Evolutionary conservation across 2,329 filamentous ascomycete genomes (phyloP), one percentile per base, ranked within the genome.

Genomic region (Colletotrichum coccodes): DNA sequence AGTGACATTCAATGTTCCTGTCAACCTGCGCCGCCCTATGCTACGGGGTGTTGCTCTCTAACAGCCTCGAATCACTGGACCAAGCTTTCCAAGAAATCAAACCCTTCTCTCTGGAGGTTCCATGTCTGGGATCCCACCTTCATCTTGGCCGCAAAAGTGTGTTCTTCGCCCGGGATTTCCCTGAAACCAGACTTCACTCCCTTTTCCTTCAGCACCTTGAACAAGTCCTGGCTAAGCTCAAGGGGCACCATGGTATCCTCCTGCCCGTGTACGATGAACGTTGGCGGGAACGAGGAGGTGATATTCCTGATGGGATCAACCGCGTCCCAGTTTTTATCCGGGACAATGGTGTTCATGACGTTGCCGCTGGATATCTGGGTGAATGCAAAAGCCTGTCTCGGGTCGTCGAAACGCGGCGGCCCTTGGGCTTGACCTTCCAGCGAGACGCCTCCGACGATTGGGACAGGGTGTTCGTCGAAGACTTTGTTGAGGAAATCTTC

Each of bases 101-200:
- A 83, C 6, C 81, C 81, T 67, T 75, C 54, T 30, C 77, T 73
- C 72, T 83, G 80, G 40, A 80, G 65, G 47, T 77, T 70, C 76
- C 76, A 78, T 0, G 77, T 78, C 40, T 59, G 60, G 1, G 76
- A 77, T 1, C 80, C 81, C 61, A 81, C 79, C 66, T 77, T 67
- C 81, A 84, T 84, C 66, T 74, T 79, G 3, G 76, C 78, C 0
- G 79, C 79, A 75, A 83, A 84, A 2, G 80, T 83, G 70, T 83
- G 82, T n/a, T 76, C 79, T 65, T 83, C 82, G 5, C 74, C 79
- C 0, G 78, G 78, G 8, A 83, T 76, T 64, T 80, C 79, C 11
- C 74, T 72, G 73, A 82, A 73, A 5, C 74, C 79, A 70, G 79
- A 79, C 34, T 73, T 61, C 0, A 83, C 78, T 6, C 76, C 78